phyloP scores from a whole-genome alignment of 352 stramenopile species.

The Globisporangium viniferum region DNA sequence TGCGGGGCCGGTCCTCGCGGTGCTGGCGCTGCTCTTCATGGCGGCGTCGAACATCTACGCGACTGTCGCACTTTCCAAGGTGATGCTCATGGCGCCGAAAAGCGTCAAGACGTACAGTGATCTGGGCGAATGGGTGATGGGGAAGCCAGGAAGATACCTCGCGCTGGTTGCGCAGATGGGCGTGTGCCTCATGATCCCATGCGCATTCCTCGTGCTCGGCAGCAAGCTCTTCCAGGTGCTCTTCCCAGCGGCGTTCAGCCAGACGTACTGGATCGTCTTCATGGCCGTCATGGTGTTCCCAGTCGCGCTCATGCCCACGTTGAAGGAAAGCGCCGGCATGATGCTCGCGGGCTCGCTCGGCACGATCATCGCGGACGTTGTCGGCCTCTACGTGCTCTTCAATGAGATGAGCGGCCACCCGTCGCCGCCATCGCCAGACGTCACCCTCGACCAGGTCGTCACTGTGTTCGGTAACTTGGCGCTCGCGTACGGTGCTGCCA shows the following conservation, averaged over 20 bases:
- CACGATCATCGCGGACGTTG: conserved; percentile 40
- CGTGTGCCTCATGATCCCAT: conserved; percentile 44
- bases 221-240: conserved; percentile 43
- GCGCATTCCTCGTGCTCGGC: conserved; percentile 50
- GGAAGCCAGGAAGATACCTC: conserved; percentile 34
- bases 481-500: conserved; percentile 48
- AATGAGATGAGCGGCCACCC: conserved; percentile 34
- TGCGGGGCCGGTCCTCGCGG: conserved; percentile 37
- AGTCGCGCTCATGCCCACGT: conserved; percentile 36
- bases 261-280: conserved; percentile 42
- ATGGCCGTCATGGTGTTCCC: conserved; percentile 37
- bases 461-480: conserved; percentile 48
- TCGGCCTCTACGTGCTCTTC: conserved; percentile 33
- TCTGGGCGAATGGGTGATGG: conserved; percentile 44
- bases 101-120: conserved; percentile 48
- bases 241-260: conserved; percentile 48
- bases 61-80: conserved; percentile 41
- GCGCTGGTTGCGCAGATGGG: conserved; percentile 39
- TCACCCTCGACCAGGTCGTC: conserved; percentile 38
- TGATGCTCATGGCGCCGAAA: conserved; percentile 42
- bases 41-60: conserved; percentile 45
- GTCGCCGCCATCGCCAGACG: conserved; percentile 26
- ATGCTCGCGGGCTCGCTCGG: conserved; percentile 38
- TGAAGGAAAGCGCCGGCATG: conserved; percentile 39
- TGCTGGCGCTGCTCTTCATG: conserved; percentile 51